These are phyloP conservation scores for Pseudopediastrum boryanum DNA, from an alignment of 139 green algal species.

Conservation along the genomic window DNA sequence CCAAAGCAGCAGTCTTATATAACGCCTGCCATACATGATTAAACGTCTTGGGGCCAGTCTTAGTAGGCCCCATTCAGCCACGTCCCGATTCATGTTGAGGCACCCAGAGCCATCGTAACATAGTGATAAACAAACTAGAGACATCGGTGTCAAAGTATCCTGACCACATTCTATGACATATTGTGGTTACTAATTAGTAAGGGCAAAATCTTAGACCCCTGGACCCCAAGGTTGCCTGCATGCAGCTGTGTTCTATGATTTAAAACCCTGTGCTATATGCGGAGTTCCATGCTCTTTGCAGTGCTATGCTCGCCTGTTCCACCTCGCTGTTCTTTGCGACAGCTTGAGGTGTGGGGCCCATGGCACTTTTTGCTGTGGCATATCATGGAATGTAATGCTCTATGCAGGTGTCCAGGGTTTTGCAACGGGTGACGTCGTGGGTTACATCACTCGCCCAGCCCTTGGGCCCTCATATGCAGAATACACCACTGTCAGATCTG, in stretches of 20 bases:
- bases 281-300: neutral
- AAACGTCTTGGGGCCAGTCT: neutral
- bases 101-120: neutral
- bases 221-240: neutral
- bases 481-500: slow-evolving; percentile 32
- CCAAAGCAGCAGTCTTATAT: neutral
- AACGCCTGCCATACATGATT: neutral
- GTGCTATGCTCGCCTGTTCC: neutral
- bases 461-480: slow-evolving; percentile 36
- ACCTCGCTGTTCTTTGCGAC: neutral
- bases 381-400: neutral
- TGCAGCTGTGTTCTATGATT: neutral
- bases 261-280: neutral
- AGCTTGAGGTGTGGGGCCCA: neutral
- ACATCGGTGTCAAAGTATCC: too few species aligned
- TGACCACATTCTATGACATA: too few species aligned
- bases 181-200: too few species aligned
- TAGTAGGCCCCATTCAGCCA: neutral
- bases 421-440: slow-evolving; percentile 17
- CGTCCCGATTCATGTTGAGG: too few species aligned
- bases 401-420: slow-evolving; percentile 12
- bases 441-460: slow-evolving; percentile 28
- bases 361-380: neutral
- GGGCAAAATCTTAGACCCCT: too few species aligned
- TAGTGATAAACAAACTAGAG: too few species aligned